Conservation (phyloP, 768 basidiomycete species). For the Pleurotus pulmonarius region DNA sequence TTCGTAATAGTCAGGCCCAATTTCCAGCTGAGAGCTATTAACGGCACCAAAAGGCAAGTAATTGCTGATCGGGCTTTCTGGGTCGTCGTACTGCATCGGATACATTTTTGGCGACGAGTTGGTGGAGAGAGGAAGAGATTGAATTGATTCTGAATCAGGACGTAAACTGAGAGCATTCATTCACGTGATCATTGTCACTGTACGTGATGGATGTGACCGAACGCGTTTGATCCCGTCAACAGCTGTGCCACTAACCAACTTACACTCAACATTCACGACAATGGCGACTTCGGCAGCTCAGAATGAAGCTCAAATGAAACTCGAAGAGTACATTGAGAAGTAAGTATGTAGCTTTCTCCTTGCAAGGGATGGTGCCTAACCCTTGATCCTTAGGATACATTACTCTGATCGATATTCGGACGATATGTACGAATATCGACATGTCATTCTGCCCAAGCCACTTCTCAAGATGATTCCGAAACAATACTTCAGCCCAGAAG, state of each 20-base stretch:
- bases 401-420: constrained; percentile 93
- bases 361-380: constrained; percentile 11
- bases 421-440: constrained; percentile 91
- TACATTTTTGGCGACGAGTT: neutral
- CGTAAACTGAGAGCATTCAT: too few relatives aligned
- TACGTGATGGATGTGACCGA: neutral
- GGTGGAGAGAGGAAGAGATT: neutral
- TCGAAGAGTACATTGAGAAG: constrained; percentile 82
- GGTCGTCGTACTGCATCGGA: neutral
- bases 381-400: constrained; percentile 56
- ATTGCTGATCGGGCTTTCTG: neutral
- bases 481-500: constrained; percentile 72
- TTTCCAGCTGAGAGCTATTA: neutral
- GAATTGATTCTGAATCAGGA: neutral
- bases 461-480: constrained; percentile 93
- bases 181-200: neutral
- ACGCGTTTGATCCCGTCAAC: constrained; percentile 2
- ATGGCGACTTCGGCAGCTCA: constrained; percentile 20
- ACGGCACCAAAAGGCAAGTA: neutral
- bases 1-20: neutral
- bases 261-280: neutral
- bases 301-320: constrained; percentile 44
- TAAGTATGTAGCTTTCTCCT: constrained; percentile 24
- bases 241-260: neutral
- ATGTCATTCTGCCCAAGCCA: constrained; percentile 94